phyloP scores from a whole-genome alignment of 2,329 filamentous ascomycete species.

The Tolypocladium nubicola region DNA sequence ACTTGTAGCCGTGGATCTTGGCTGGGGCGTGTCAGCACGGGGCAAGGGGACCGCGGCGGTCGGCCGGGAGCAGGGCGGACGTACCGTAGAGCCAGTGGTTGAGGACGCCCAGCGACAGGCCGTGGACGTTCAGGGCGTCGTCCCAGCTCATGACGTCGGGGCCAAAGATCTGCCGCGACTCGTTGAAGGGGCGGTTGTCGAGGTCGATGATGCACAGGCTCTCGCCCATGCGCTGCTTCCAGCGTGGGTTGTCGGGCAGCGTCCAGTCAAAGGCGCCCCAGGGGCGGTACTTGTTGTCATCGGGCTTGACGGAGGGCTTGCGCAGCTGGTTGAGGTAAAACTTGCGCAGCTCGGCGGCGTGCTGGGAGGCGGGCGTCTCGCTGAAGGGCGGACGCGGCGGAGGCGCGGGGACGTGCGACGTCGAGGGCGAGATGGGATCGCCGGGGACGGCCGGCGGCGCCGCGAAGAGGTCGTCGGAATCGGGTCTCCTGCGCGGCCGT shows the following conservation, averaged over 20 bases:
- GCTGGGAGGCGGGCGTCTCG: background rate
- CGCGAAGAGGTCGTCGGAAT: background rate
- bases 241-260: conserved; percentile 16
- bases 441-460: background rate
- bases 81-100: conserved; percentile 34
- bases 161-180: conserved; percentile 24
- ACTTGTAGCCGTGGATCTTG: conserved; percentile 35
- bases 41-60: background rate
- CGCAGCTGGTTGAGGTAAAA: conserved; percentile 22
- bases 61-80: background rate
- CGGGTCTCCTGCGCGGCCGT: background rate
- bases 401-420: background rate
- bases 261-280: conserved; percentile 22
- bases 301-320: conserved; percentile 16
- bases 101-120: conserved; percentile 28
- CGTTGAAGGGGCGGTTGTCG: conserved; percentile 28
- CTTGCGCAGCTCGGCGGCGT: conserved; percentile 12
- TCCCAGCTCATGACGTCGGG: conserved; percentile 24
- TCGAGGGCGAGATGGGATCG: background rate
- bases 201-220: conserved; percentile 34
- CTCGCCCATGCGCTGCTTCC: conserved; percentile 22
- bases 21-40: conserved; percentile 17
- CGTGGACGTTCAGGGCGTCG: conserved; percentile 18
- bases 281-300: conserved; percentile 14
- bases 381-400: background rate